phyloP scores from a whole-genome alignment of 805 yeast genomes.

The Metschnikowia proteae region DNA sequence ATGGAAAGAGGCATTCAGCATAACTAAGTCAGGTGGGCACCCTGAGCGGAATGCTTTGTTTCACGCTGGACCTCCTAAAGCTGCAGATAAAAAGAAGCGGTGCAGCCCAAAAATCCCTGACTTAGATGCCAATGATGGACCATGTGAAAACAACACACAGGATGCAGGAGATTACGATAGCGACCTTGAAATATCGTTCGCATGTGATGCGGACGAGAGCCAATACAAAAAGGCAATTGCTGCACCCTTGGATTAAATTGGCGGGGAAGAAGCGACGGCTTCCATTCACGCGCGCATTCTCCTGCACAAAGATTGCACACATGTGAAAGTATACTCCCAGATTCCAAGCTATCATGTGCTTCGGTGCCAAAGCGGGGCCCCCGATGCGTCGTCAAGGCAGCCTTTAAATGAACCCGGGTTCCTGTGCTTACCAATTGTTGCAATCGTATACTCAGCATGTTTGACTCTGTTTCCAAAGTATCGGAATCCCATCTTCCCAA shows the following conservation, averaged over 20 bases:
- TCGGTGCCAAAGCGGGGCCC: slow-evolving; percentile 1
- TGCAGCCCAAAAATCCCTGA: slow-evolving; percentile 2
- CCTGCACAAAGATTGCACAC: background rate
- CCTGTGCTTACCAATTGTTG: background rate
- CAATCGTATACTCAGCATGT: background rate
- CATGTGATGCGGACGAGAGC: slow-evolving; percentile 20
- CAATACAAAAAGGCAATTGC: slow-evolving; percentile 16
- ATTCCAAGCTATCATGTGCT: background rate
- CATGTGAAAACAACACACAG: slow-evolving; percentile 4
- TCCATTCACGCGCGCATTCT: background rate
- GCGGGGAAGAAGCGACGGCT: slow-evolving; percentile 1
- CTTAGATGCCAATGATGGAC: background rate
- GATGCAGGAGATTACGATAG: slow-evolving; percentile 18
- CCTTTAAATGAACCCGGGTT: background rate
- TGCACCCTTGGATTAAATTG: background rate
- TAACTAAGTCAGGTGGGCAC: slow-evolving; percentile 1
- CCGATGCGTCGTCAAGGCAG: background rate
- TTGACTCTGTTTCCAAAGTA: background rate
- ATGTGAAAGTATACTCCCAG: background rate
- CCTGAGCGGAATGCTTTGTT: background rate
- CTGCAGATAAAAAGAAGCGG: background rate
- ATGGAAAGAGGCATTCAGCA: slow-evolving; percentile 23
- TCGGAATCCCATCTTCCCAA: slow-evolving; percentile 3
- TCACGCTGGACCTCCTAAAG: background rate
- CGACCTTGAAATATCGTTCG: slow-evolving; percentile 33